Base-by-base conservation (phyloP, 2,329 filamentous ascomycete species). In the Stagonosporopsis vannaccii region DNA sequence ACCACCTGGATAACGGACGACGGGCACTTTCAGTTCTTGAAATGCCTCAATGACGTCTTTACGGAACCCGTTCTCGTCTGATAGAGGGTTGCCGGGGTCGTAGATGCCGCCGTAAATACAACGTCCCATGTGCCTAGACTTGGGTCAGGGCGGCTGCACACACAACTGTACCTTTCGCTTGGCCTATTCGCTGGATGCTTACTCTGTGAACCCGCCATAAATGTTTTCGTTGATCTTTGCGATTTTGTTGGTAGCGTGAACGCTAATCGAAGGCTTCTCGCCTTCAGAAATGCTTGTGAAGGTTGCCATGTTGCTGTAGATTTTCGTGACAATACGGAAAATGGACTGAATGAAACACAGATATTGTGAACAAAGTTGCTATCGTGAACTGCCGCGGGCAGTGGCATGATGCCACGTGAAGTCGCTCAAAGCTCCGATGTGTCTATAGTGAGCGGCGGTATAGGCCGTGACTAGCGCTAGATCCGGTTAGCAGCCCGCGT, bases 71-170 rank as follows among this genome's bases (percentile, higher is more conserved):
- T 90, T 81, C 50, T 85, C 81, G 65, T 93, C 90, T 2, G 89
- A 87, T n/a, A 92, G 82, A 3, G 86, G 78, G 73, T 87, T 92
- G 30, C 82, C 84, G 1, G 90, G 90, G 65, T 94, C 90, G 76
- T 92, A 94, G 71, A 95, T 89, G 62, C 91, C 91, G 61, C 90
- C 90, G 73, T 95, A 94, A 70, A 95, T 92, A 80, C 91, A 95
- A 59, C 91, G 86, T 67, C 91, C 91, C 90, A 95, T 95, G 76
- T 95, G 91, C 67, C 89, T 91, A 63, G 28, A 51, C 23, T 55
- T 39, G 48, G 52, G 69, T 74, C 55, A 74, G 65, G 65, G 55
- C 49, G 35, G 30, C 36, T 51, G 39, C 42, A 33, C 47, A 42
- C 36, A 32, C 48, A 43, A 53, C 43, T 43, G 28, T 54, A 43